These are phyloP conservation scores for Podosphaera leucotricha DNA, from an alignment of 2,329 filamentous ascomycete species.

Conservation along the genomic window DNA sequence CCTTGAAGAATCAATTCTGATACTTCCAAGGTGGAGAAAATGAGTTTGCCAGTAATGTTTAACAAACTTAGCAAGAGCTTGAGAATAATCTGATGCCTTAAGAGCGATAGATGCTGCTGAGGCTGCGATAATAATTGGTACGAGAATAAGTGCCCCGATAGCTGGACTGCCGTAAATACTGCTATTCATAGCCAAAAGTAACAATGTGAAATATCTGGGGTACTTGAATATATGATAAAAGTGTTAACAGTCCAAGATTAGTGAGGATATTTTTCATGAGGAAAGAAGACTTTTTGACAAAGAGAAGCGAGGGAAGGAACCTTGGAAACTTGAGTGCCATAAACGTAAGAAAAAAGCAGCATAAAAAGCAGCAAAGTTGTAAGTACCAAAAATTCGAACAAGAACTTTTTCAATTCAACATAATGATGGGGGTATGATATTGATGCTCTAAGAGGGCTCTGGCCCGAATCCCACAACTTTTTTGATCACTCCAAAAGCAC, in stretches of 20 bases:
- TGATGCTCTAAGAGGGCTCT: too few species aligned
- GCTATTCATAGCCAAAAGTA: slow-evolving; percentile 16
- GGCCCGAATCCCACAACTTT: too few species aligned
- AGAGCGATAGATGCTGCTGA: slow-evolving; percentile 15
- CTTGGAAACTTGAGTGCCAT: too few species aligned
- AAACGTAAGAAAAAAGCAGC: too few species aligned
- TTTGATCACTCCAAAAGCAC: too few species aligned
- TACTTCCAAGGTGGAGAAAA: slow-evolving; percentile 13
- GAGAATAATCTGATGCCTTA: slow-evolving; percentile 10
- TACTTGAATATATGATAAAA: background rate
- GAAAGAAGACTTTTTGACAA: background rate
- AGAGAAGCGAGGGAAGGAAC: background rate
- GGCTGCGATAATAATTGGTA: slow-evolving; percentile 21
- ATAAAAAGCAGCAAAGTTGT: too few species aligned
- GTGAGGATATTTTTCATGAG: background rate
- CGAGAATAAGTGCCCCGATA: slow-evolving; percentile 21
- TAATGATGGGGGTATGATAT: too few species aligned
- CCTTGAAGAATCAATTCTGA: slow-evolving; percentile 10
- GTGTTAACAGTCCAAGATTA: too few species aligned
- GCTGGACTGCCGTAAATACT: slow-evolving; percentile 13
- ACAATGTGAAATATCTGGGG: slow-evolving; percentile 2
- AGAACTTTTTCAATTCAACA: too few species aligned
- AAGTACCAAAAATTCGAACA: too few species aligned
- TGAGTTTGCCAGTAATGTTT: slow-evolving; percentile 7
- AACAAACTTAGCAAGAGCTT: slow-evolving; percentile 6